Evolutionary conservation across 805 yeast species (phyloP), one percentile per base, ranked within the genome.

Genomic region (Yarrowia divulgata): DNA sequence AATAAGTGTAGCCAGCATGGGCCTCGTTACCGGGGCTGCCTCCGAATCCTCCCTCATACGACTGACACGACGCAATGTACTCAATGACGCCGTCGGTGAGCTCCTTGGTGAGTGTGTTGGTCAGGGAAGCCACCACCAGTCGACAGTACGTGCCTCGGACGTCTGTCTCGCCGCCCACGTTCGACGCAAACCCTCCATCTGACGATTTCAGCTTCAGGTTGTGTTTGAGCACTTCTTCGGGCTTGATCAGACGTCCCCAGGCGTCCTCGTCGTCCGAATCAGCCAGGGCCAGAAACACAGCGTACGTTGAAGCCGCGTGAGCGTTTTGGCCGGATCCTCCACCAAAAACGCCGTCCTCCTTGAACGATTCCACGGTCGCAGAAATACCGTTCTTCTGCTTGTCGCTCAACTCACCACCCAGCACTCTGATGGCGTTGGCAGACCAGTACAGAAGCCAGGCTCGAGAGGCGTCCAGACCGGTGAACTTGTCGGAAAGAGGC

Each of bases 1-100:
- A 95, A 77, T 86, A 95, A 0, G 98, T 87, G 77, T 95, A 96
- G 0, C 99, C 99, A 1, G 98, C 99, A 76, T 95, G 99, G 0
- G 98, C 98, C 78, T 95, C 99, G 70, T 86, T 89, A 6, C 84
- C 82, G 0, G 97, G 95, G 23, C 83, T 82, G 1, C 97, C 97
- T 0, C 93, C 92, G 79, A 94, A 90, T 0, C 99, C 99, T 32
- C 99, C 99, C 79, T 96, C 99, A 76, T 85, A 93, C 0, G 94
- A 90, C 78, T 95, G 99, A 73, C 97, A 92, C 13, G 76, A 72
- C 0, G 79, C 73, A 14, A 95, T 73, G 88, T 93, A 94, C 14
- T 84, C 84, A 2, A 81, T 80, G 0, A 87, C 83, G 6, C 85
- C 85, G 16, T 79, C 79, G 0, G 79, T 72, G 9, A 95, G 79